Evolutionary conservation across 2,329 filamentous ascomycete genomes (phyloP), one percentile per base, ranked within the genome.

Genomic region (Aquanectria penicillioides): DNA sequence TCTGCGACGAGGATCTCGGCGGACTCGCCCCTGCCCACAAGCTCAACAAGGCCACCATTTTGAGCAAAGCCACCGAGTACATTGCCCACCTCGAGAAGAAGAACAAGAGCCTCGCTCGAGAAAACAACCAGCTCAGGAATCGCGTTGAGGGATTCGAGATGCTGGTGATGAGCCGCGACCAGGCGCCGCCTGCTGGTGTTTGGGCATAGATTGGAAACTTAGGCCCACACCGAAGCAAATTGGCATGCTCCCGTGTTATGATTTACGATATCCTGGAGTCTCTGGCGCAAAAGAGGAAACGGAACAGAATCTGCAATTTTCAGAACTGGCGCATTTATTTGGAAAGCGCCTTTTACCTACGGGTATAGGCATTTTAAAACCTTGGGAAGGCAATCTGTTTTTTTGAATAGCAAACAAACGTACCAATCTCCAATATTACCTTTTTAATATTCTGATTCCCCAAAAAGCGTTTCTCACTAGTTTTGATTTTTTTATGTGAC

Each of bases 31-130:
- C 92, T 2, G 92, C 92, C 2, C 93, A 94, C 78, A 97, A 97
- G 77, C 82, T 97, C 36, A 97, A 97, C 80, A 97, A 97, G 76
- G 93, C 93, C 17, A 97, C 93, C 5, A 92, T 87, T 74, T 71
- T 76, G 38, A 75, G 73, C 68, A 77, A 77, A 54, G 74, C 74
- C 6, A 75, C 74, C 38, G 74, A 76, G 56, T 77, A 77, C 64
- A 77, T 77, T 50, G 62, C 68, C 1, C 73, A 75, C 55, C 69
- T 77, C 6, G 74, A 77, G 62, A 70, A 72, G 64, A 71, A 69
- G 61, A 76, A 77, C 58, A 65, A 65, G 52, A 63, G 58, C 26
- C 71, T 76, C 47, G 66, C 65, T 5, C 63, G 67, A 33, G 74
- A 76, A 64, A 75, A 74, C 51, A 66, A 65, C 36, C 70, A 71